A percentile compares a stretch with the other conserved stretches of the same genome.
Evolutionary conservation across 371 early-diverging fungal species (phyloP).

Genomic region (Rhizopus sp.): DNA sequence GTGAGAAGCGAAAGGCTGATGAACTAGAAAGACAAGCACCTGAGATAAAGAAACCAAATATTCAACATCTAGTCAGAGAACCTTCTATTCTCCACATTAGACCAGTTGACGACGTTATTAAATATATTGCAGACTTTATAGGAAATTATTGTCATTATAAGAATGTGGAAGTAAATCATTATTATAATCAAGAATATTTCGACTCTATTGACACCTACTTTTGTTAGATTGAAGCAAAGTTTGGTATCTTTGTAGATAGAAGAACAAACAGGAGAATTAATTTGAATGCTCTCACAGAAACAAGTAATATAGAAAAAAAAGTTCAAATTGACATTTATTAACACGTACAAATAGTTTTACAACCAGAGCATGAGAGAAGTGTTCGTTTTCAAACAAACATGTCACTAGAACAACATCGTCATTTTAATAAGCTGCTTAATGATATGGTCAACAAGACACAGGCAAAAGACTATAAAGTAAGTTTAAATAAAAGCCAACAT

Average conservation of each 20-base stretch:
- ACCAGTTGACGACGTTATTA: slow-evolving; percentile 63
- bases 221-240: slow-evolving; percentile 79
- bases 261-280: slow-evolving; percentile 54
- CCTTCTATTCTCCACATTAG: slow-evolving; percentile 41
- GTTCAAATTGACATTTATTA: background rate
- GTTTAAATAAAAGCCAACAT: background rate
- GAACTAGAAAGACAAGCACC: slow-evolving; percentile 6
- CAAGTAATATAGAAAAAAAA: slow-evolving; percentile 43
- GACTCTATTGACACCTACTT: background rate
- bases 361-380: slow-evolving; percentile 3
- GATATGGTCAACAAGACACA: slow-evolving; percentile 55
- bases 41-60: slow-evolving; percentile 2
- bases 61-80: slow-evolving; percentile 11
- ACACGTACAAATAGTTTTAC: slow-evolving; percentile 4
- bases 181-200: background rate
- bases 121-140: slow-evolving; percentile 64
- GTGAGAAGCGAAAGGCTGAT: slow-evolving; percentile 9
- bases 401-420: slow-evolving; percentile 67
- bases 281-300: slow-evolving; percentile 69
- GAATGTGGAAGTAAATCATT: slow-evolving; percentile 59
- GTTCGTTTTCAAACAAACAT: slow-evolving; percentile 71
- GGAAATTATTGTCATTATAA: slow-evolving; percentile 50
- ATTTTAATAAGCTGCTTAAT: slow-evolving; percentile 69
- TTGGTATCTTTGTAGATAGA: slow-evolving; percentile 74
- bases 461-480: slow-evolving; percentile 45